Evolutionary conservation across 2,329 filamentous ascomycete species (phyloP).

Genomic region (Geosmithia flava): DNA sequence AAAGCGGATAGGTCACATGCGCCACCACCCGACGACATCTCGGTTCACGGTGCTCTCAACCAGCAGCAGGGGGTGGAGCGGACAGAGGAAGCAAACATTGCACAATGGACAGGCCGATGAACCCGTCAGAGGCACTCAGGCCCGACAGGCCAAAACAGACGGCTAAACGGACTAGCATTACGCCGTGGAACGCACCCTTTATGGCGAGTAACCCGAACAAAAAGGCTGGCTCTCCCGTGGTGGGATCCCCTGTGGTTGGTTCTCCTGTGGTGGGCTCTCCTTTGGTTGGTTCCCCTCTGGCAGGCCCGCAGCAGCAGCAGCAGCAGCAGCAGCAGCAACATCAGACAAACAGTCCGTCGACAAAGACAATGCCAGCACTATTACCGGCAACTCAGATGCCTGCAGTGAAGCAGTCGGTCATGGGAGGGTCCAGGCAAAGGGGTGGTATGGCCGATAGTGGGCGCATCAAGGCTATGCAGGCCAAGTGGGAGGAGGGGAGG

Average conservation of each 20-base stretch:
- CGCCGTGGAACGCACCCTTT: slow-evolving; percentile 1
- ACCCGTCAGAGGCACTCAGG: background rate
- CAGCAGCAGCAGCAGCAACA: background rate
- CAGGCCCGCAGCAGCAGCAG: background rate
- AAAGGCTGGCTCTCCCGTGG: background rate
- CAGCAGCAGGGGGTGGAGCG: too few species aligned
- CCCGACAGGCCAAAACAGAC: background rate
- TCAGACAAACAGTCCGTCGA: background rate
- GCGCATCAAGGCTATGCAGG: slow-evolving; percentile 14
- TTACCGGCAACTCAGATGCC: background rate
- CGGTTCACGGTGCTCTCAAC: too few species aligned
- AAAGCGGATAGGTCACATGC: too few species aligned
- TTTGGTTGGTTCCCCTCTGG: too few species aligned
- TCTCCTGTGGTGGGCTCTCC: too few species aligned
- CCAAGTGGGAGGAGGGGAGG: slow-evolving; percentile 13
- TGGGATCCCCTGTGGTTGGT: too few species aligned
- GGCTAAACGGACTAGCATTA: slow-evolving; percentile 4
- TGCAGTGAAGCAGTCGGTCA: background rate
- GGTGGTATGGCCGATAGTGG: background rate
- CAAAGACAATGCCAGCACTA: background rate
- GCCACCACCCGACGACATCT: too few species aligned
- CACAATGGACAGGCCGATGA: too few species aligned
- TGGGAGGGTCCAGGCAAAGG: background rate
- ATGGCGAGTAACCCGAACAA: background rate
- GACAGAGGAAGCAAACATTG: too few species aligned